Conservation (phyloP, 1,139 yeast genomes). For the Scheffersomyces cryptocercus region DNA sequence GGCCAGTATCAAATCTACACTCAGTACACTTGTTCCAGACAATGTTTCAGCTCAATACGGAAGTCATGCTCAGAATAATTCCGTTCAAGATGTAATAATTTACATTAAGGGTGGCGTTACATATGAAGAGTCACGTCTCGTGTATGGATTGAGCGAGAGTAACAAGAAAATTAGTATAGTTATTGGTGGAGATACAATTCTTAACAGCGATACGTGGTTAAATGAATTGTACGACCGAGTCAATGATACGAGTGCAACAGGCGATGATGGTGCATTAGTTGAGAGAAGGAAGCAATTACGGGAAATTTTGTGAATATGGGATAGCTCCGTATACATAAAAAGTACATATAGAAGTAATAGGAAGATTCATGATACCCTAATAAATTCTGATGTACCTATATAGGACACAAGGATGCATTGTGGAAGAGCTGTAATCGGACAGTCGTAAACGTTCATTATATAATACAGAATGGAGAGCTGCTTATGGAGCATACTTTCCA, state of each 20-base stretch:
- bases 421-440: neutral
- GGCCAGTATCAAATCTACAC: slow-evolving; percentile 3
- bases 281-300: slow-evolving; percentile 23
- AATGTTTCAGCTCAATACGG: slow-evolving; percentile 37
- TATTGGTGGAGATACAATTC: slow-evolving; percentile 75
- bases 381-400: no score
- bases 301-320: slow-evolving; percentile 20
- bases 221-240: slow-evolving; percentile 26
- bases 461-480: neutral
- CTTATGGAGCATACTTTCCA: slow-evolving; percentile 53
- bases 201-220: slow-evolving; percentile 62
- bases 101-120: slow-evolving; percentile 91
- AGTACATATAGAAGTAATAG: no score
- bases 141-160: slow-evolving; percentile 65
- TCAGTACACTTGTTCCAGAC: slow-evolving; percentile 22
- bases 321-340: no score
- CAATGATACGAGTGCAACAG: slow-evolving; percentile 9
- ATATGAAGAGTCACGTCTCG: slow-evolving; percentile 84
- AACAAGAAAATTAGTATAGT: slow-evolving; percentile 52
- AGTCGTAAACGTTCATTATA: neutral
- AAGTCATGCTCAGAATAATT: slow-evolving; percentile 15
- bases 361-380: no score
- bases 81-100: slow-evolving; percentile 74
- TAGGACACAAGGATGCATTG: neutral
- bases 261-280: neutral